Conservation (phyloP, 1,284 basidiomycete species). For the Cutaneotrichosporon cyanovorans region DNA sequence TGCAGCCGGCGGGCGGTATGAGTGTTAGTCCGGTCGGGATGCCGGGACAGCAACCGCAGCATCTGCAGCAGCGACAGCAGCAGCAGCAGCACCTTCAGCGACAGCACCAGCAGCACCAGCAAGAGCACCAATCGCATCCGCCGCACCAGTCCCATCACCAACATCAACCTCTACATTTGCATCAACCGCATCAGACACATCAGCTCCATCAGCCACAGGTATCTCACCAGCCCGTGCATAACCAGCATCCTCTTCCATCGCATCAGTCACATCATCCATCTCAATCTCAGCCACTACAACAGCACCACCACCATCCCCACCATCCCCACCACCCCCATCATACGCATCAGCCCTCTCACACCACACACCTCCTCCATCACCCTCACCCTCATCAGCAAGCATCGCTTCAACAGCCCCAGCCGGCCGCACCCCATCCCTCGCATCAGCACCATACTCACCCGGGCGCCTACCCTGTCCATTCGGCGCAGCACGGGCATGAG, state of each 20-base stretch:
- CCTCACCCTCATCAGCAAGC: neutral
- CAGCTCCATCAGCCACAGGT: neutral
- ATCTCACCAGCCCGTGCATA: neutral
- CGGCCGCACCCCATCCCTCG: neutral
- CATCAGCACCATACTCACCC: neutral
- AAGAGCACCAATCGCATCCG: too few species aligned
- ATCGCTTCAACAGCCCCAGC: conserved; percentile 2
- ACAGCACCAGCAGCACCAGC: too few species aligned
- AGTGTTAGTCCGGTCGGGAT: too few species aligned
- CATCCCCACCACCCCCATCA: too few species aligned
- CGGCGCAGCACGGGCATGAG: neutral
- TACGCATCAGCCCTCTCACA: neutral
- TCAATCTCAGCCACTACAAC: neutral
- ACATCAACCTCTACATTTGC: neutral
- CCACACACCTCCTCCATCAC: too few species aligned
- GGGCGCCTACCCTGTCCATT: too few species aligned
- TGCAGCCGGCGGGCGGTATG: too few species aligned
- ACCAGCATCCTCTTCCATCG: too few species aligned
- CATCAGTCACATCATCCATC: conserved; percentile 3
- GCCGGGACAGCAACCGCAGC: too few species aligned
- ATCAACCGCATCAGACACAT: neutral
- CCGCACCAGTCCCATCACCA: too few species aligned
- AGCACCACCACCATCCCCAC: neutral
- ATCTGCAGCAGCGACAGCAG: too few species aligned
- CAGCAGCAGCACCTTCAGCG: too few species aligned